Evolutionary conservation across 495 filamentous ascomycete genomes (phyloP).

Genomic region (Neurospora sublineolata): DNA sequence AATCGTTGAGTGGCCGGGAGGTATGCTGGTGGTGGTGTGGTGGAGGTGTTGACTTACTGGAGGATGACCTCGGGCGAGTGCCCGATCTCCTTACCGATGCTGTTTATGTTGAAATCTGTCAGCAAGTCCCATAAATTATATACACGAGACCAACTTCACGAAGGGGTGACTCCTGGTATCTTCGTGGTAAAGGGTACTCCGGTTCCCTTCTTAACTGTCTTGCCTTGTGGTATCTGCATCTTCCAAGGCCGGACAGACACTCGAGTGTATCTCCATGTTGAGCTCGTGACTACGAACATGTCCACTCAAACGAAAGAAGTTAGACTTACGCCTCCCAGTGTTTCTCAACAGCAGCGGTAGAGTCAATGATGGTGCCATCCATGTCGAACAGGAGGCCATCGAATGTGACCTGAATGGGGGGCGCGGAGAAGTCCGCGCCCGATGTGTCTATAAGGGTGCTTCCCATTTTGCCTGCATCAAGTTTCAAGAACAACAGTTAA

Average conservation of each 20-base stretch:
- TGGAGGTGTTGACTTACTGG: constrained; percentile 22
- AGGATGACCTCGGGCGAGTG: constrained; percentile 74
- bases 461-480: constrained; percentile 6
- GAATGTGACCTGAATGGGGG: constrained; percentile 50
- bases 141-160: background rate
- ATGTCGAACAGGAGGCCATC: constrained; percentile 83
- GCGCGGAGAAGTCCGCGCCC: constrained; percentile 41
- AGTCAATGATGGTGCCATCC: constrained; percentile 78
- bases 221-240: background rate
- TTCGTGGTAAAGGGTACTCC: background rate
- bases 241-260: background rate
- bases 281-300: background rate
- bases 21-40: background rate
- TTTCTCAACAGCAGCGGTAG: constrained; percentile 74
- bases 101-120: constrained; percentile 18
- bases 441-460: constrained; percentile 2
- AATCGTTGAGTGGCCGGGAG: background rate
- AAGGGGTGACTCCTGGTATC: background rate
- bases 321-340: constrained; percentile 69
- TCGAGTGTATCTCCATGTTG: background rate
- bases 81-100: constrained; percentile 70
- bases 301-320: background rate
- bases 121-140: background rate
- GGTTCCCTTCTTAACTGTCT: background rate
- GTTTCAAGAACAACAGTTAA: background rate